phyloP scores from a whole-genome alignment of 2,329 filamentous ascomycete species.

The Hymenoscyphus repandus region DNA sequence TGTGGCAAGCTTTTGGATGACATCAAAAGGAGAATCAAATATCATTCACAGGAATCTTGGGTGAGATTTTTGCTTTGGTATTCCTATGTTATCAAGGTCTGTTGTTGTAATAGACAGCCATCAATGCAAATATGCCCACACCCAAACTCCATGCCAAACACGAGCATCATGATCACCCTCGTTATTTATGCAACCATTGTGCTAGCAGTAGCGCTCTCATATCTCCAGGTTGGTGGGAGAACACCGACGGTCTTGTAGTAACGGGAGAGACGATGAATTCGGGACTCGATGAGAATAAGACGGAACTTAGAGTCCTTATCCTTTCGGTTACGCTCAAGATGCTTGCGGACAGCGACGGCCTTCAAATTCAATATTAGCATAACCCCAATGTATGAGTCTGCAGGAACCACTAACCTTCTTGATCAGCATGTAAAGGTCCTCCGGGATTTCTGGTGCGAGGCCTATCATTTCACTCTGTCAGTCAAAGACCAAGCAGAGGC shows the following conservation, averaged over 20 bases:
- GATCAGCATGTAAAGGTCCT: slow-evolving; percentile 99
- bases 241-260: slow-evolving; percentile 98
- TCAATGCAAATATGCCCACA: slow-evolving; percentile 26
- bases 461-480: slow-evolving; percentile 86
- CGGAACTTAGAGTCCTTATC: slow-evolving; percentile 99
- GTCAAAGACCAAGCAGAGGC: slow-evolving; percentile 87
- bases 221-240: slow-evolving; percentile 92
- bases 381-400: not conserved
- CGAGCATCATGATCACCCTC: slow-evolving; percentile 12
- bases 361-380: slow-evolving; percentile 21
- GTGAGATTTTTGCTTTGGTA: slow-evolving; percentile 27
- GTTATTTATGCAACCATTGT: slow-evolving; percentile 80
- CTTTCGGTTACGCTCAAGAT: slow-evolving; percentile 99
- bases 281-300: slow-evolving; percentile 99
- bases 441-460: slow-evolving; percentile 96
- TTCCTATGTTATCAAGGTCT: slow-evolving; percentile 24
- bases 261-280: slow-evolving; percentile 98
- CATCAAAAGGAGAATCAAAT: not conserved
- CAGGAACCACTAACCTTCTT: slow-evolving; percentile 72
- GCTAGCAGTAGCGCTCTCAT: slow-evolving; percentile 95
- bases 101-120: slow-evolving; percentile 21
- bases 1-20: not conserved
- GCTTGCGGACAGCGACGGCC: slow-evolving; percentile 99
- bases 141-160: slow-evolving; percentile 28
- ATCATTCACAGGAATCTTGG: slow-evolving; percentile 9